Evolutionary conservation across 1,284 basidiomycete genomes (phyloP).

Genomic region (Pholiota adiposa): DNA sequence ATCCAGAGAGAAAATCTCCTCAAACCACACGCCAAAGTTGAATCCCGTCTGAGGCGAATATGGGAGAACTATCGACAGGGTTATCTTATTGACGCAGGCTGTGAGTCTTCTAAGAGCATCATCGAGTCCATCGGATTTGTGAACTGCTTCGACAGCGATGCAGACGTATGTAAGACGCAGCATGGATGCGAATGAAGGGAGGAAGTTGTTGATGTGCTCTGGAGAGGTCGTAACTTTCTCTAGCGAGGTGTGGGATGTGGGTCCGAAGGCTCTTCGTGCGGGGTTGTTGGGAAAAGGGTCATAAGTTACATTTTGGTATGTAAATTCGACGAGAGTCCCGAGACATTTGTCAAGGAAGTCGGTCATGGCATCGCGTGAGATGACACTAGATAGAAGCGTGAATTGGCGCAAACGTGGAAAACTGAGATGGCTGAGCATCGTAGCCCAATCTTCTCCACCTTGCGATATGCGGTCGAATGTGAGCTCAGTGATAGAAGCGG

Average conservation of each 20-base stretch:
- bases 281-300: constrained; percentile 15
- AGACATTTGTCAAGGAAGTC: constrained; percentile 22
- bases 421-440: constrained; percentile 15
- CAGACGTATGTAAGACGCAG: constrained; percentile 3
- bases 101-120: constrained; percentile 15
- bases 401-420: constrained; percentile 17
- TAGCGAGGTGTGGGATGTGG: background rate
- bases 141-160: constrained; percentile 18
- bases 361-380: constrained; percentile 18
- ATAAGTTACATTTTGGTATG: constrained; percentile 23
- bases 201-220: constrained; percentile 20
- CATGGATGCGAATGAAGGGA: constrained; percentile 16
- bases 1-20: constrained; percentile 4
- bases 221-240: constrained; percentile 15
- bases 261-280: constrained; percentile 9
- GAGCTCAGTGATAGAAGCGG: constrained; percentile 12
- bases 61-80: background rate
- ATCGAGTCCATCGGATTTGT: constrained; percentile 16
- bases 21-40: constrained; percentile 19
- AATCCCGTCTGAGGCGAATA: constrained; percentile 6
- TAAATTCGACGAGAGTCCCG: constrained; percentile 4
- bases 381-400: constrained; percentile 14
- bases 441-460: constrained; percentile 21
- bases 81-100: constrained; percentile 15
- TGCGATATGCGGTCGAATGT: constrained; percentile 22